These are phyloP conservation scores for Sporothrix luriei DNA, from an alignment of 2,329 filamentous ascomycete genomes.

Conservation along the genomic window DNA sequence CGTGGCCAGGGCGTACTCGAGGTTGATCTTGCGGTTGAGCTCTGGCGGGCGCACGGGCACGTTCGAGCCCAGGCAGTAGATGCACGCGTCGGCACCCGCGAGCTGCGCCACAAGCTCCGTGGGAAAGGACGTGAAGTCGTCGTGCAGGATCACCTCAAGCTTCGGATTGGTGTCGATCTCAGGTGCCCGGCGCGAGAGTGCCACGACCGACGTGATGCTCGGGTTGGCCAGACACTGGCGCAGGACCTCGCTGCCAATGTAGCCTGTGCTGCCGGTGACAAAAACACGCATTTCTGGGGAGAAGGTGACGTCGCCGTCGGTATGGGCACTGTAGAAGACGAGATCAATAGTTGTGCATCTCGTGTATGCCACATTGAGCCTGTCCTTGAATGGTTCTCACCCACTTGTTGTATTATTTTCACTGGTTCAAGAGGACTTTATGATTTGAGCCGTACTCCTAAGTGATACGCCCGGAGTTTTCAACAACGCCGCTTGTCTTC, in stretches of 20 bases:
- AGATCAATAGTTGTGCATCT: too few species aligned
- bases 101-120: not conserved
- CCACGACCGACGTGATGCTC: not conserved
- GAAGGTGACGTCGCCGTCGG: too few species aligned
- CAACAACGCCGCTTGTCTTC: too few species aligned
- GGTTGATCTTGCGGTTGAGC: not conserved
- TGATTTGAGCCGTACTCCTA: too few species aligned
- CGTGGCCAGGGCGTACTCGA: not conserved
- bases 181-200: not conserved
- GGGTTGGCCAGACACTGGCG: not conserved
- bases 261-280: not conserved
- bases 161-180: not conserved
- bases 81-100: not conserved
- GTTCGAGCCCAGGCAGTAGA: not conserved
- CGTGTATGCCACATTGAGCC: too few species aligned
- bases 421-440: too few species aligned
- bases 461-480: too few species aligned
- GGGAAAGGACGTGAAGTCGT: not conserved
- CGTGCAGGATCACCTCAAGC: not conserved
- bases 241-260: not conserved
- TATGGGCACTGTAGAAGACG: too few species aligned
- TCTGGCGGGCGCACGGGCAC: not conserved
- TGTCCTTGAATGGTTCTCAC: too few species aligned
- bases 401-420: too few species aligned
- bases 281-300: not conserved